These are phyloP conservation scores for Rheum nobile DNA, from an alignment of 148 eudicot species.

Conservation along the genomic window DNA sequence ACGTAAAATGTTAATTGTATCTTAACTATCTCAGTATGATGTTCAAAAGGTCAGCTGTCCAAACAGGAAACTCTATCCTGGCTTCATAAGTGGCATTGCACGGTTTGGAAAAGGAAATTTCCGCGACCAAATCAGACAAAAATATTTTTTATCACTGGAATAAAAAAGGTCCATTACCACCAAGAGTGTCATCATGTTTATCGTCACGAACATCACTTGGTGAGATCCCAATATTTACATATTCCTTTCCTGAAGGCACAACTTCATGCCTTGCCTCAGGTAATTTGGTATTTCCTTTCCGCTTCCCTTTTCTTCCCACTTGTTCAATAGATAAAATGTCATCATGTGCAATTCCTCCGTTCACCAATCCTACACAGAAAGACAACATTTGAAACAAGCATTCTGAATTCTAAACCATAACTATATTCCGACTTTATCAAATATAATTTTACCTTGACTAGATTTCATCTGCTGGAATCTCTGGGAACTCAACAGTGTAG, in stretches of 20 bases:
- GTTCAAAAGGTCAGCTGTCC: not conserved
- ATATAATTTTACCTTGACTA: not conserved
- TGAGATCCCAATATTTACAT: slow-evolving; percentile 23
- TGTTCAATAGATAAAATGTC: slow-evolving; percentile 31
- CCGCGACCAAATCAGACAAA: not conserved
- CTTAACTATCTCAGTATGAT: not conserved
- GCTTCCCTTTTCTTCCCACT: slow-evolving; percentile 53
- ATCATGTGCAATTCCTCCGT: slow-evolving; percentile 28
- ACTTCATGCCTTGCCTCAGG: slow-evolving; percentile 30
- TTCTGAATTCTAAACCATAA: not conserved
- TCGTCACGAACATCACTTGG: slow-evolving; percentile 14
- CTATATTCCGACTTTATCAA: not conserved
- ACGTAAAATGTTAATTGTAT: not conserved
- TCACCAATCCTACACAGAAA: slow-evolving; percentile 32
- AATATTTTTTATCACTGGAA: not conserved
- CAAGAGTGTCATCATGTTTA: slow-evolving; percentile 17
- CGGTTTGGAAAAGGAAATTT: not conserved
- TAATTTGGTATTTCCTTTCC: slow-evolving; percentile 41
- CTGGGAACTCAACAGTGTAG: not conserved
- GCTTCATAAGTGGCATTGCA: not conserved
- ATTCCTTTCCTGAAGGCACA: slow-evolving; percentile 35
- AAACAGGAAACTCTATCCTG: not conserved
- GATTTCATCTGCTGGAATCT: not conserved
- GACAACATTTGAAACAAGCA: not conserved
- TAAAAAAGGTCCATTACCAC: slow-evolving; percentile 2